Conservation (phyloP, 2,329 filamentous ascomycete species). For the Cyphellophora europaea region DNA sequence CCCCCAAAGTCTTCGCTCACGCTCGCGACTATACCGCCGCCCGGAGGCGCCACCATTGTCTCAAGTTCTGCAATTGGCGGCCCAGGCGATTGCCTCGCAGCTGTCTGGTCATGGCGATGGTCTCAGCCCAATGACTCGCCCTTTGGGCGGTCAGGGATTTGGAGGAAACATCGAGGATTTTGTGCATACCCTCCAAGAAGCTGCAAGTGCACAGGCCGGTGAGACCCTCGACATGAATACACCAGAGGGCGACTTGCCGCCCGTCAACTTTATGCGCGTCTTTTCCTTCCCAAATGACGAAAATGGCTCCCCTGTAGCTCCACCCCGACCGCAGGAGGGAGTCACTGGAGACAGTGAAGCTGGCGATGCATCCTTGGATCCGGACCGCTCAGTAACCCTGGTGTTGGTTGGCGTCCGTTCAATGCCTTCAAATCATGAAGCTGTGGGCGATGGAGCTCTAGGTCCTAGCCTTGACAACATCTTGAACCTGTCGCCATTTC, state of each 20-base stretch:
- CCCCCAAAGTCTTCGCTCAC: constrained; percentile 37
- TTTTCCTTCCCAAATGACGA: constrained; percentile 55
- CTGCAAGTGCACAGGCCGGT: constrained; percentile 47
- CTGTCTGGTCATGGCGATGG: constrained; percentile 52
- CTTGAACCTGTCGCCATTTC: constrained; percentile 34
- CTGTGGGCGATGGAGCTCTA: constrained; percentile 22
- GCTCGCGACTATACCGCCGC: constrained; percentile 42
- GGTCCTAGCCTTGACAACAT: constrained; percentile 34
- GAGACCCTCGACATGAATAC: constrained; percentile 26
- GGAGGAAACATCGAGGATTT: constrained; percentile 57
- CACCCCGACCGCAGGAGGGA: constrained; percentile 16
- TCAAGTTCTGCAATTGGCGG: constrained; percentile 52
- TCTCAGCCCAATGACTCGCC: constrained; percentile 45
- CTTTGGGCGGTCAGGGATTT: constrained; percentile 44
- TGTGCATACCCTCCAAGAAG: constrained; percentile 53
- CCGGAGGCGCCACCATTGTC: constrained; percentile 57
- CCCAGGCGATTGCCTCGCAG: constrained; percentile 55
- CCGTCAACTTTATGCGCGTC: constrained; percentile 60
- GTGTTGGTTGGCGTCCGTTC: constrained; percentile 62
- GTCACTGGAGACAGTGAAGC: constrained; percentile 15
- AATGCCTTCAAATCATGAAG: constrained; percentile 44
- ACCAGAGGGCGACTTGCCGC: constrained; percentile 37
- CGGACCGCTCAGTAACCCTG: constrained; percentile 55
- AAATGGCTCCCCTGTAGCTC: constrained; percentile 17
- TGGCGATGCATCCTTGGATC: constrained; percentile 22